Evolutionary conservation across 169 alveolate species (phyloP), one percentile per base, ranked within the genome.

Genomic region (Plasmodium gonderi): DNA sequence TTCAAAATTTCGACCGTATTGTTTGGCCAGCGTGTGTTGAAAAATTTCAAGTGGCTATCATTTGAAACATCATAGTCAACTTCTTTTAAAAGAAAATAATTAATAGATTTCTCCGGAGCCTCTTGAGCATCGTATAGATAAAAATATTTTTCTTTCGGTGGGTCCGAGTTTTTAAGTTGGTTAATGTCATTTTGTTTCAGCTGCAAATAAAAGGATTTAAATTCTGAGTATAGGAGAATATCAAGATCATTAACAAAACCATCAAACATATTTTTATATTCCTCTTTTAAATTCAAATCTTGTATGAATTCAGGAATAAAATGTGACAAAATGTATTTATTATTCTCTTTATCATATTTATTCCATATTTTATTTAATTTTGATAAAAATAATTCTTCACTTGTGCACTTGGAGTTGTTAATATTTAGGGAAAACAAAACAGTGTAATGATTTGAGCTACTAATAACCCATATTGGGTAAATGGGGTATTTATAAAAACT

Each of bases 391-490:
- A 92, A 74, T 54, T 89, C 93, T 9, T 60, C 80, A 65, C 90
- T 81, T 4, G 94, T 90, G 8, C 91, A 82, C 38, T 42, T 95
- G 14, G 93, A 91, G 26, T 68, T 87, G 33, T 87, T 77, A 54
- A 91, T 80, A 64, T 87, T 87, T 87, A 87, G 65, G 20, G 93
- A 87, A 75, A 95, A 95, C n/a, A 95, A 90, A 26, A 92, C 97
- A 36, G 96, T 92, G 64, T 96, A 96, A 91, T 96, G 98, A 91
- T 94, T 96, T 31, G 90, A 91, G 49, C 97, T 96, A 23, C 96
- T 91, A 36, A 95, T 79, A 38, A 96, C 97, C 98, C 98, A 96
- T 38, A 96, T 95, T 4, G 98, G 98, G 36, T 92, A 89, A 49
- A 87, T 69, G 23, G 98, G 98, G 93, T 94, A 87, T 64, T 96